Evolutionary conservation across 2,329 filamentous ascomycete species (phyloP).

Genomic region (Apiospora hydei): DNA sequence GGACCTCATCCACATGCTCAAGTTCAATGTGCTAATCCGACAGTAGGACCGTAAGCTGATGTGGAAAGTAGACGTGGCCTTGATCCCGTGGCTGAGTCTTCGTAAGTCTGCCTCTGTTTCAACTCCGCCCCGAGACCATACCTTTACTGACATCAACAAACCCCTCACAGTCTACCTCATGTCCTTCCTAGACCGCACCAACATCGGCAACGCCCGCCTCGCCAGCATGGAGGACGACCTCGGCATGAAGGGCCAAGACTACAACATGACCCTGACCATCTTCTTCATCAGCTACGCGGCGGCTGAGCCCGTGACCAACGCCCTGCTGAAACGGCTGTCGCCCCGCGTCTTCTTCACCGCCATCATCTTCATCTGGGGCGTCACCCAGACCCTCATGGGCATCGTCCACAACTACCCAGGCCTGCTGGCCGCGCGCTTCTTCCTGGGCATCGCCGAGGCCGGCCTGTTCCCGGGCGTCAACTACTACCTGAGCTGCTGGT

Average conservation of each 20-base stretch:
- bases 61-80: neutral
- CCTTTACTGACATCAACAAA: conserved; percentile 44
- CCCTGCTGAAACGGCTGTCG: conserved; percentile 78
- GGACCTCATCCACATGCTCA: neutral
- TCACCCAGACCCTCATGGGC: conserved; percentile 73
- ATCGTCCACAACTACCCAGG: conserved; percentile 69
- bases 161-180: conserved; percentile 69
- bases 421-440: conserved; percentile 72
- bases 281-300: conserved; percentile 88
- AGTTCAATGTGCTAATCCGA: neutral
- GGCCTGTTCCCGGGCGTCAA: conserved; percentile 80
- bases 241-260: conserved; percentile 66
- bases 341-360: conserved; percentile 81
- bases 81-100: conserved; percentile 15
- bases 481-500: conserved; percentile 86
- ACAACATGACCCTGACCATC: conserved; percentile 78
- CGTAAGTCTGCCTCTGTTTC: neutral
- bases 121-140: neutral
- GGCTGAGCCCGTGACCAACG: conserved; percentile 80
- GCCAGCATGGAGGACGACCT: conserved; percentile 63
- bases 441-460: conserved; percentile 78
- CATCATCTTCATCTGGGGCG: conserved; percentile 80
- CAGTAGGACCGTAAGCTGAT: conserved; percentile 14
- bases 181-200: conserved; percentile 78
- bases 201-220: conserved; percentile 74